Evolutionary conservation across 768 basidiomycete species (phyloP).

Genomic region (Rubroboletus pulcherrimus): DNA sequence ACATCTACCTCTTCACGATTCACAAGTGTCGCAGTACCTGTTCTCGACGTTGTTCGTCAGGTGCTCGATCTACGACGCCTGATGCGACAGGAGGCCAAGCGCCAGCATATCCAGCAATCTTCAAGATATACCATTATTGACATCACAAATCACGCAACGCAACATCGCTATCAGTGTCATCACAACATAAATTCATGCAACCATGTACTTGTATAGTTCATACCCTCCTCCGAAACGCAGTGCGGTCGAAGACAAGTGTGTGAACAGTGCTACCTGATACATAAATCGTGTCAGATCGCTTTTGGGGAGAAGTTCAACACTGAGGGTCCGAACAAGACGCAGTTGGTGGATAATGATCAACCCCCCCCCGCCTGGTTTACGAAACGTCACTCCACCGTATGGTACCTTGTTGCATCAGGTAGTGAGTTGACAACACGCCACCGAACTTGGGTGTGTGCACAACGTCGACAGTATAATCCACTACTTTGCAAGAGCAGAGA

Average conservation of each 20-base stretch:
- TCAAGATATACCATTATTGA: not conserved
- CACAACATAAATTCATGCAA: not conserved
- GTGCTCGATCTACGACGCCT: constrained; percentile 44
- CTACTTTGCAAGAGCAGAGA: not conserved
- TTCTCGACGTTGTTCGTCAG: constrained; percentile 92
- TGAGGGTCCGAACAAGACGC: not conserved
- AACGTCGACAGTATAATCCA: not conserved
- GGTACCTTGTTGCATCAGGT: too few species aligned
- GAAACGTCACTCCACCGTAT: not conserved
- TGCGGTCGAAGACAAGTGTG: too few species aligned
- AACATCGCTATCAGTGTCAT: not conserved
- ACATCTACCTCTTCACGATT: constrained; percentile 86
- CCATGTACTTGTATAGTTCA: not conserved
- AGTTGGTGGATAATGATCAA: not conserved
- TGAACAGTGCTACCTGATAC: not conserved
- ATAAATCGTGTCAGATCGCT: not conserved
- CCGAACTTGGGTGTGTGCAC: not conserved
- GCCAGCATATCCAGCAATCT: too few species aligned
- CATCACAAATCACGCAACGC: not conserved
- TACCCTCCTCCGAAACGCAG: not conserved
- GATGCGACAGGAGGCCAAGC: not conserved
- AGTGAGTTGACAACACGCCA: not conserved
- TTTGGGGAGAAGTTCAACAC: not conserved
- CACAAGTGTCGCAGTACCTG: constrained; percentile 80
- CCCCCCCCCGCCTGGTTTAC: not conserved